Evolutionary conservation across 768 basidiomycete genomes (phyloP), one percentile per base, ranked within the genome.

Genomic region (Multifurca ochricompacta): DNA sequence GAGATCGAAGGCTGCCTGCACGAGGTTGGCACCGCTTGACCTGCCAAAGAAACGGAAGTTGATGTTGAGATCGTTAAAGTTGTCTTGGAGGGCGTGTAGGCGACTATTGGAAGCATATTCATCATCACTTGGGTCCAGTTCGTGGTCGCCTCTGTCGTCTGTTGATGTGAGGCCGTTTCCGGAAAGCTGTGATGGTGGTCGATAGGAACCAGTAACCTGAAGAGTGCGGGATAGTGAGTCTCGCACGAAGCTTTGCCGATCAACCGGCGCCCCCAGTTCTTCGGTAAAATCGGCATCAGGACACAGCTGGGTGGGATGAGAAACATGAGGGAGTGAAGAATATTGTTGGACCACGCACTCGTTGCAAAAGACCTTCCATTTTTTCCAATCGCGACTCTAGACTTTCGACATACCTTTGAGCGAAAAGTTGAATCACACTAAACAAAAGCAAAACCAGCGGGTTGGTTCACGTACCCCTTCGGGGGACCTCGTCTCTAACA

Each of bases 231-330:
- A 55, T 59, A 31, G 50, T 45, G 30, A 48, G 21, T 48, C 42
- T 25, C 54, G 47, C 30, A 54, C 27, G 69, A 73, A 77, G 1
- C 53, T 58, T 37, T 73, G 72, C 50, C 66, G 69, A 63, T 72
- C 77, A 32, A 76, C 67, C 4, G 57, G 60, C 23, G 71, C 71
- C 14, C 79, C 80, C 9, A 86, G 68, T 59, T 85, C 80, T 53
- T 74, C 75, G 19, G 80, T 73, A 30, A 83, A 73, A 49, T 81
- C 77, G 41, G 78, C 77, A 46, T 85, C 80, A 11, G 85, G 83
- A 60, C 78, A 81, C 41, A 87, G 71, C 85, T 86, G 39, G 36
- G 18, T 14, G 4, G 23, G 14, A 27, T 51, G 39, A 54, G 42
- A 46, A 27, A 31, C 2, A 11, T 18, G 16, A 32, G 23, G 16